Base-by-base conservation (phyloP, 768 basidiomycete genomes). In the Boletus tomentosulus region DNA sequence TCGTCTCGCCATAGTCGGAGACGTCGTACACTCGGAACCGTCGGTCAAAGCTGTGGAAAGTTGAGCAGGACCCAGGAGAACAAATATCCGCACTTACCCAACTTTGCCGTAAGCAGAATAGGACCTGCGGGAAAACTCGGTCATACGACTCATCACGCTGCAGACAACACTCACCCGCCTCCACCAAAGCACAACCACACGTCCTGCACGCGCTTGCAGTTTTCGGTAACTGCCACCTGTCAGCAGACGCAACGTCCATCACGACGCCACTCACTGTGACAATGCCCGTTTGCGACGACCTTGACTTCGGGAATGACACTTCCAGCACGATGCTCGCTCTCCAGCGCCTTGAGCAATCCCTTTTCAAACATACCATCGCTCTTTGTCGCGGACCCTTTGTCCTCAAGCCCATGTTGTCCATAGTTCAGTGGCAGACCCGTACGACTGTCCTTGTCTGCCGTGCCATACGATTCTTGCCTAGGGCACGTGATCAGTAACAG, bases 141-240 rank as follows among this genome's bases (percentile, higher is more conserved):
- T 54, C 46, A 53, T 4, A 13, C 11, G 27, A 30, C n/a, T 1
- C 43, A 19, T 2, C 5, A 3, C 13, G 4, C 9, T 34, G 30
- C n/a, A 30, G 39, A 38, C 52, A 4, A 22, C 10, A 74, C 83
- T 69, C 63, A 87, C 79, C 88, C 86, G 67, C 89, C 90, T 38
- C 91, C 91, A 8, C 87, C 87, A 65, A 95, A 95, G 70, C 94
- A 97, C 57, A 86, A 73, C 95, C 96, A 98, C 13, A 98, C 80
- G 10, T 91, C 91, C 53, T 85, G 80, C 16, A 92, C 78, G 15
- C 94, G 82, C 61, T 85, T 79, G 62, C 95, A 97, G 59, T 93
- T 87, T 65, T 97, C 92, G 15, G 90, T 93, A 15, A 92, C 89
- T 89, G 53, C 10, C 49, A 43, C 22, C 27, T 10, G 51, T 71